Conservation (phyloP, 2,329 filamentous ascomycete genomes). For the Emydomyces testavorans region DNA sequence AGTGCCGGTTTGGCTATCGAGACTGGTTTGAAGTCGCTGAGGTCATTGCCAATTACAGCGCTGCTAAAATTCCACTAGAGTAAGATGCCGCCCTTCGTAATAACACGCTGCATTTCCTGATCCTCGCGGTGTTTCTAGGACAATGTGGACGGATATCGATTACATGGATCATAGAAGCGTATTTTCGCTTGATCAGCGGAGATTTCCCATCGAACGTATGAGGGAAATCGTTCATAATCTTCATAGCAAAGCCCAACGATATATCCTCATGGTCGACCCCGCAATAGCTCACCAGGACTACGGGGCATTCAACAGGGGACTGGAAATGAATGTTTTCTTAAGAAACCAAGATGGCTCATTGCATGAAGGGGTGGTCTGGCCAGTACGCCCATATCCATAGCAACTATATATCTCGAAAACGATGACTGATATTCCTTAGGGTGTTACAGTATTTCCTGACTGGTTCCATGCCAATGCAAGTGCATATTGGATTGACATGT, state of each 20-base stretch:
- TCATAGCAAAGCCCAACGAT: conserved; percentile 46
- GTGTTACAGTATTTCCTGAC: conserved; percentile 46
- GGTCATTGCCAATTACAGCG: conserved; percentile 43
- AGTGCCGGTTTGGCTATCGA: conserved; percentile 71
- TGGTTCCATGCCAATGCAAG: conserved; percentile 49
- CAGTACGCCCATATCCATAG: conserved; percentile 34
- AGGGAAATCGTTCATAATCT: conserved; percentile 43
- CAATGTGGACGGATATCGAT: conserved; percentile 36
- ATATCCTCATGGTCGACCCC: conserved; percentile 50
- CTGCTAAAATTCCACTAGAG: conserved; percentile 48
- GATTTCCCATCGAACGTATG: conserved; percentile 41
- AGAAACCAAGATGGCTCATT: conserved; percentile 44
- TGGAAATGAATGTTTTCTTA: conserved; percentile 40
- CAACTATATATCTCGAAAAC: not conserved
- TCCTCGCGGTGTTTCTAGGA: not conserved
- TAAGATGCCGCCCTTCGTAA: conserved; percentile 13
- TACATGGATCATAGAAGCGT: conserved; percentile 52
- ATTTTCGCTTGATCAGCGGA: conserved; percentile 45
- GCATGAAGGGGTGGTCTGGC: conserved; percentile 48
- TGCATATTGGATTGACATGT: conserved; percentile 48
- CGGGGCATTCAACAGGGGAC: conserved; percentile 41
- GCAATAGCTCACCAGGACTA: conserved; percentile 63
- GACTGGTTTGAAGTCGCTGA: conserved; percentile 58
- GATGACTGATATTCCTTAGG: not conserved
- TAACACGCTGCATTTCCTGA: not conserved